Base-by-base conservation (phyloP, 352 stramenopile genomes). In the Globisporangium okanoganense region DNA sequence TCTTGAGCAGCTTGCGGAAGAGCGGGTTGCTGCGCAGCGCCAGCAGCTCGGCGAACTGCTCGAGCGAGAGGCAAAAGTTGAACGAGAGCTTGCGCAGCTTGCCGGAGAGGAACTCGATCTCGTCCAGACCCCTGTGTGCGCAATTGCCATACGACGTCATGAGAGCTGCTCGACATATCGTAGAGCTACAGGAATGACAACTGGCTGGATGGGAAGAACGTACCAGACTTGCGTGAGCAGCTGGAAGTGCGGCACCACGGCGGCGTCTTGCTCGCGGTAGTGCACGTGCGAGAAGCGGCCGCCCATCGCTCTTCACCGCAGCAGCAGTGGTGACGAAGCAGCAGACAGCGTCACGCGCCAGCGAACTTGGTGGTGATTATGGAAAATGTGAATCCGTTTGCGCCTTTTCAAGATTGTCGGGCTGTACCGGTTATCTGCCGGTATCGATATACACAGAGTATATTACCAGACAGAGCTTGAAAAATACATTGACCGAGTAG, bases 241-340 rank as follows among this genome's bases (percentile, higher is more conserved):
- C 51, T 84, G 58, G 64, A 90, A 86, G 41, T 85, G 71, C 27
- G 72, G 66, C 27, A 90, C 48, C 20, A 90, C 76, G 5, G 77
- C 75, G 0, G 78, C 80, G 61, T 92, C 82, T 49, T 87, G 78
- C 50, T 83, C 75, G 25, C 82, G 78, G 58, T 90, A 92, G 68
- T 92, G 79, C 58, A 90, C 77, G 5, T 86, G 79, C 13, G 80
- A 88, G 68, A 92, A 90, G 31, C 77, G 73, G 13, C 82, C 80
- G 27, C 82, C 80, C 82, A 92, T 91, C 29, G 5, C 20, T 13
- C 38, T 52, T n/a, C n/a, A n/a, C n/a, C n/a, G n/a, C n/a, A n/a
- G n/a, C n/a, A n/a, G n/a, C n/a, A n/a, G n/a, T n/a, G n/a, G n/a
- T n/a, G n/a, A n/a, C n/a, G n/a, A n/a, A n/a, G n/a, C n/a, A n/a